Evolutionary conservation across 495 filamentous ascomycete genomes (phyloP).

Genomic region (Podospora comata): DNA sequence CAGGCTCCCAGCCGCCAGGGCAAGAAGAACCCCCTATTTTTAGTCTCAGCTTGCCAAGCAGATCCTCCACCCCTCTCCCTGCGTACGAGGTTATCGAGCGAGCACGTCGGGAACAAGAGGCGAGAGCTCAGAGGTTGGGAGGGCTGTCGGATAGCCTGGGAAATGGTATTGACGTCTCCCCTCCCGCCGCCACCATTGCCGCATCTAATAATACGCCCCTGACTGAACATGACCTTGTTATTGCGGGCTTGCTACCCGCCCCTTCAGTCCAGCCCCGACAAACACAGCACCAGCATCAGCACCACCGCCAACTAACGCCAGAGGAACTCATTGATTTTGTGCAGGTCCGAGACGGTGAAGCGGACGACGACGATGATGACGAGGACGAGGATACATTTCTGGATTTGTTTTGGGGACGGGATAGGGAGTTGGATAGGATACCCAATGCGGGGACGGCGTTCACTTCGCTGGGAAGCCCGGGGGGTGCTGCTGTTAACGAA

Average conservation of each 20-base stretch:
- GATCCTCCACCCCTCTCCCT: neutral
- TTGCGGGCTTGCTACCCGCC: neutral
- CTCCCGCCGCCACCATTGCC: neutral
- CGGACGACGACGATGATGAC: constrained; percentile 11
- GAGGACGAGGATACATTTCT: constrained; percentile 17
- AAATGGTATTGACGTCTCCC: neutral
- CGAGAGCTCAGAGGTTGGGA: neutral
- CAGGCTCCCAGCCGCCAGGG: too few species aligned
- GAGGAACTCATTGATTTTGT: neutral
- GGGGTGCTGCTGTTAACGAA: constrained; percentile 15
- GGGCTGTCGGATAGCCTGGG: neutral
- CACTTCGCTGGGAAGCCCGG: constrained; percentile 13
- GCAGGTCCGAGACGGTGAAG: constrained; percentile 7
- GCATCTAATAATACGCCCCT: neutral
- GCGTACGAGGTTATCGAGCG: neutral
- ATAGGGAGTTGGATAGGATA: constrained; percentile 11
- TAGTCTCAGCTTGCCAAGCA: neutral
- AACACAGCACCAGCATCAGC: neutral
- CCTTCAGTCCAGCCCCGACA: neutral
- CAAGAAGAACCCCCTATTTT: too few species aligned
- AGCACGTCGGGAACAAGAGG: neutral
- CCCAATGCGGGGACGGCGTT: neutral
- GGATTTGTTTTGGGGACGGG: constrained; percentile 17
- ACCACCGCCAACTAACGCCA: neutral
- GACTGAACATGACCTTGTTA: neutral